Conservation (phyloP, 2,329 filamentous ascomycete genomes). For the Colletotrichum sp. region DNA sequence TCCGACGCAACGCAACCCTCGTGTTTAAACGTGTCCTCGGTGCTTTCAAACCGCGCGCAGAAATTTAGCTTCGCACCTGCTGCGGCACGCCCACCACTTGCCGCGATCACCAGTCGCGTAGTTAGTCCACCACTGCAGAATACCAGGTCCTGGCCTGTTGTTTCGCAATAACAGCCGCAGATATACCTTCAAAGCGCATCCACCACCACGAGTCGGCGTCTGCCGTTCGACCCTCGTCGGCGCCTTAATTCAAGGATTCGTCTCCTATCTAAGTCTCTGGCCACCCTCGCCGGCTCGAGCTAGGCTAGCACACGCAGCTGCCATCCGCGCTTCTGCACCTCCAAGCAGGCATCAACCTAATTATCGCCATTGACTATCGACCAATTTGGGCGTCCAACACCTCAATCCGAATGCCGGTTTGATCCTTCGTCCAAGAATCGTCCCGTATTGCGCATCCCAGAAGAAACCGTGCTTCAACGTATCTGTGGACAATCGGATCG, state of each 20-base stretch:
- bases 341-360: conserved; percentile 12
- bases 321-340: background rate
- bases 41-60: background rate
- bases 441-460: background rate
- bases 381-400: background rate
- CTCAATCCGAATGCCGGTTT: background rate
- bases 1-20: background rate
- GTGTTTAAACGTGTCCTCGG: background rate
- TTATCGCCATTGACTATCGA: background rate
- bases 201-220: background rate
- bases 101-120: background rate
- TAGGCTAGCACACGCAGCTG: background rate
- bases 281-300: background rate
- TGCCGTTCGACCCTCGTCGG: background rate
- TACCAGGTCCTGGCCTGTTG: conserved; percentile 12
- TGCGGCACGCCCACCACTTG: conserved; percentile 4
- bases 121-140: background rate
- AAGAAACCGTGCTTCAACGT: background rate
- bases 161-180: background rate
- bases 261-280: background rate
- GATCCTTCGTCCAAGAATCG: background rate
- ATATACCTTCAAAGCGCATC: conserved; percentile 19
- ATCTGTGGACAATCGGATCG: background rate
- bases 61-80: background rate
- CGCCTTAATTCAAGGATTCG: background rate